Conservation (phyloP, 2,329 filamentous ascomycete genomes). For the Teratosphaeriaceae sp. region DNA sequence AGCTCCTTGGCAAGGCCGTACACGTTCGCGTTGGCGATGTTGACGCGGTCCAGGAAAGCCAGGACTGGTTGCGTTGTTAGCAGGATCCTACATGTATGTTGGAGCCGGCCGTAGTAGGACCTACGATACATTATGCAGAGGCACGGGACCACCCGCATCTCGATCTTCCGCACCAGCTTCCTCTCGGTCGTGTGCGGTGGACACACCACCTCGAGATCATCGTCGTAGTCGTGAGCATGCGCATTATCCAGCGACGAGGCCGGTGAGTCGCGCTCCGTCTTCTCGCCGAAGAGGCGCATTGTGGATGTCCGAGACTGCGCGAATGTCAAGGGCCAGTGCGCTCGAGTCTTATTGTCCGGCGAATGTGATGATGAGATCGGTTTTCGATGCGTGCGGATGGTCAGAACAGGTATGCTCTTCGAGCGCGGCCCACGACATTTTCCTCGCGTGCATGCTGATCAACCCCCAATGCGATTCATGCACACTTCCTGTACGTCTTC, state of each 20-base stretch:
- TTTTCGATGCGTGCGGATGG: no score
- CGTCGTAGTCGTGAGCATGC: slow-evolving; percentile 27
- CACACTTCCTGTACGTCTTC: no score
- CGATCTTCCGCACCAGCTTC: slow-evolving; percentile 39
- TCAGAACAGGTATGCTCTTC: no score
- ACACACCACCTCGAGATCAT: slow-evolving; percentile 35
- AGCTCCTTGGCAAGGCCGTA: slow-evolving; percentile 44
- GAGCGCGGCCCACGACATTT: no score
- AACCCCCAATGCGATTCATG: neutral
- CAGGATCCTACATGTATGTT: no score
- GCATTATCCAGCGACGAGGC: slow-evolving; percentile 5
- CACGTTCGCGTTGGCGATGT: slow-evolving; percentile 49
- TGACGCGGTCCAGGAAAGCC: slow-evolving; percentile 35
- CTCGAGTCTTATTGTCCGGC: no score
- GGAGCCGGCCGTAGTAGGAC: neutral
- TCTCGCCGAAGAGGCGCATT: slow-evolving; percentile 12
- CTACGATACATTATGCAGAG: slow-evolving; percentile 42
- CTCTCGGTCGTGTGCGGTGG: slow-evolving; percentile 45
- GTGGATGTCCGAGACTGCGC: no score
- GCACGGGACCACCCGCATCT: slow-evolving; percentile 43
- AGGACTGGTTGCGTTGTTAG: no score
- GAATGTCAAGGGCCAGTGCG: no score
- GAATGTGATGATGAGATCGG: no score
- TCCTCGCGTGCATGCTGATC: no score
- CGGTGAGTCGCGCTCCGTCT: slow-evolving; percentile 7